Base-by-base conservation (phyloP, 768 basidiomycete genomes). In the Sutorius australiensis region DNA sequence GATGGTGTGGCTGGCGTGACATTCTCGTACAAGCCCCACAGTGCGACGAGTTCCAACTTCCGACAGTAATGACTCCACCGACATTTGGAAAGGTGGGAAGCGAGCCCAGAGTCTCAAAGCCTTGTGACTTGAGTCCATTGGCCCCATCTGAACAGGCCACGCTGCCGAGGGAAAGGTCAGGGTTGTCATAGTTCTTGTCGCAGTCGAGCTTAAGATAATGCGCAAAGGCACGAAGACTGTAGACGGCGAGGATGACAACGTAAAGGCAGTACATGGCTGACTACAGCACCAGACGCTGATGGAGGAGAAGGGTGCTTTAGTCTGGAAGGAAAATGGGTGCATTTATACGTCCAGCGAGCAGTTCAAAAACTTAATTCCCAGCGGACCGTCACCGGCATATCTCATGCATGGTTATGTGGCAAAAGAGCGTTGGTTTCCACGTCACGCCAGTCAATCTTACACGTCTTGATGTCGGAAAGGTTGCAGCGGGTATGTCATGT, bases 81-180 rank as follows among this genome's bases (percentile, higher is more conserved):
- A 77, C 62, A 50, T 64, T 55, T 5, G 75, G 73, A 62, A 72
- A 77, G 28, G 17, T 41, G 19, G 69, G 68, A 41, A 77, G 68
- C 27, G 70, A 70, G 13, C 68, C 65, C 41, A 77, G 64, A 57
- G 56, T 67, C n/a, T n/a, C n/a, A n/a, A n/a, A 75, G 48, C 59
- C 54, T 49, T 67, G 69, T 30, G 55, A 59, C 54, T 66, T 47
- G 9, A 77, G 61, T 21, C 76, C 76, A 52, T 75, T 63, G 12
- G 55, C 0, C 2, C 75, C 76, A 46, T 67, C 53, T 10, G 76
- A 77, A 59, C 75, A 77, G 4, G 74, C 66, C 14, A 75, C 68
- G 0, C 49, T 44, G 48, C 39, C 11, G 43, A 75, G 67, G 37
- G 67, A 59, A 44, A 63, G 63, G 45, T 2, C 1, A 5, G 30